Evolutionary conservation across 1,284 basidiomycete genomes (phyloP).

Genomic region (Trichosporon sp.): DNA sequence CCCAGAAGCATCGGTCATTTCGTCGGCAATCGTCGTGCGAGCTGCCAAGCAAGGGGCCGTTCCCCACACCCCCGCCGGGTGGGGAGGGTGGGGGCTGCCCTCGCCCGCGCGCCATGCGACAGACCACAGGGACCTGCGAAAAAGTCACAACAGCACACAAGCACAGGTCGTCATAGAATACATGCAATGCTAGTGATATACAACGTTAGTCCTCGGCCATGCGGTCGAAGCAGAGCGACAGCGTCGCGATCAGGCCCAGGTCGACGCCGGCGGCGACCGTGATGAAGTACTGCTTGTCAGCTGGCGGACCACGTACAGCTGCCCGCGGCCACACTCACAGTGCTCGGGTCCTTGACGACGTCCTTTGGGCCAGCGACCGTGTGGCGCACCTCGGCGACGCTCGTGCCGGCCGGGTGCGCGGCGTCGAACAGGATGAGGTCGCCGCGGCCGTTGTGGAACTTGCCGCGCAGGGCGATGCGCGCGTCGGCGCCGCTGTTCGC

Average conservation of each 20-base stretch:
- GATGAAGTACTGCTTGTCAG: constrained; percentile 1
- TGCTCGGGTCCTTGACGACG: neutral
- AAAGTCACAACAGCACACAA: neutral
- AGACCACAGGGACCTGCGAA: too few species aligned
- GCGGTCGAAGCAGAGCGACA: neutral
- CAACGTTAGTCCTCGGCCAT: neutral
- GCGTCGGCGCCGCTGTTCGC: neutral
- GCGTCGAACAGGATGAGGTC: neutral
- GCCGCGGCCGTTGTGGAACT: neutral
- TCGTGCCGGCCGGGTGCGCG: neutral
- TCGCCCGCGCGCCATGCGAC: too few species aligned
- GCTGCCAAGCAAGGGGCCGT: too few species aligned
- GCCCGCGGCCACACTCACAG: neutral
- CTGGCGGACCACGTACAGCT: too few species aligned
- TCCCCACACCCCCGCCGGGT: too few species aligned
- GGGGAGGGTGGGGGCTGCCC: neutral
- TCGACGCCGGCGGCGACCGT: constrained; percentile 6
- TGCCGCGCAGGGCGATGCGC: neutral
- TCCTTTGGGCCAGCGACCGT: neutral
- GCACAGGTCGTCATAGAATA: neutral
- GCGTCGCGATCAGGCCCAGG: constrained; percentile 3
- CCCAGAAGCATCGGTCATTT: too few species aligned
- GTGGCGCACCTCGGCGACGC: neutral
- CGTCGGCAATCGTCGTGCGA: too few species aligned
- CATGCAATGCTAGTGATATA: neutral